A percentile compares a stretch with the other conserved stretches of the same genome.
phyloP scores from a whole-genome alignment of 768 basidiomycete genomes.

The Lactarius indigo region DNA sequence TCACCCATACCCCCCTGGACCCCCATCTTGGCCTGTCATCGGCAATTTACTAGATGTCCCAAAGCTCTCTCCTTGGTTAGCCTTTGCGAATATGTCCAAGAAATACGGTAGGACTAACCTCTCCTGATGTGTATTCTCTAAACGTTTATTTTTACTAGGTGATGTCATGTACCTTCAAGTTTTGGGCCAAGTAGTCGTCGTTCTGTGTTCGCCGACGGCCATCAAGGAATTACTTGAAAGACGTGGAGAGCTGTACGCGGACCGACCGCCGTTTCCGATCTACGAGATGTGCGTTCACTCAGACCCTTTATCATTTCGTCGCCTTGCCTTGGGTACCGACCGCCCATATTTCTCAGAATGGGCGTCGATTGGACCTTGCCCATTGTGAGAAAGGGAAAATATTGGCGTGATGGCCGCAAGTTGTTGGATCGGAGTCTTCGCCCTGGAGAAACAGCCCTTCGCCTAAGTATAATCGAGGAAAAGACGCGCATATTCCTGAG shows the following conservation, averaged over 20 bases:
- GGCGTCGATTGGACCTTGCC: not conserved
- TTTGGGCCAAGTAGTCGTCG: constrained; percentile 4
- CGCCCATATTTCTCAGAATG: not conserved
- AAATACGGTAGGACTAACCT: not conserved
- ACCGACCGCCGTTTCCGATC: constrained; percentile 6
- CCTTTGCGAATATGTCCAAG: not conserved
- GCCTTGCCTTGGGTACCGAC: no score
- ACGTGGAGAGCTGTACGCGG: constrained; percentile 3
- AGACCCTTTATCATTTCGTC: no score
- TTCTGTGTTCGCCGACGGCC: not conserved
- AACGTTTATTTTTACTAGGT: not conserved
- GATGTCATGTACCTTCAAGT: constrained; percentile 9
- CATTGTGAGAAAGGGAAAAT: not conserved
- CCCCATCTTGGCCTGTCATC: not conserved
- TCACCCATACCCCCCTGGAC: not conserved
- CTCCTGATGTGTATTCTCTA: not conserved
- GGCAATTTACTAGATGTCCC: constrained; percentile 7
- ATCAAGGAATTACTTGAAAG: constrained; percentile 15
- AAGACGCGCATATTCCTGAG: constrained; percentile 2
- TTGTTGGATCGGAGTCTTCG: constrained; percentile 9
- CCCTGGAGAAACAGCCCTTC: not conserved
- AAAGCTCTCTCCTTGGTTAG: not conserved
- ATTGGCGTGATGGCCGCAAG: not conserved
- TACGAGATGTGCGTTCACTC: not conserved
- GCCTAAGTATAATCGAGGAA: not conserved